Base-by-base conservation (phyloP, 176 grass and related monocot genomes). In the Alloteropsis semialata region DNA sequence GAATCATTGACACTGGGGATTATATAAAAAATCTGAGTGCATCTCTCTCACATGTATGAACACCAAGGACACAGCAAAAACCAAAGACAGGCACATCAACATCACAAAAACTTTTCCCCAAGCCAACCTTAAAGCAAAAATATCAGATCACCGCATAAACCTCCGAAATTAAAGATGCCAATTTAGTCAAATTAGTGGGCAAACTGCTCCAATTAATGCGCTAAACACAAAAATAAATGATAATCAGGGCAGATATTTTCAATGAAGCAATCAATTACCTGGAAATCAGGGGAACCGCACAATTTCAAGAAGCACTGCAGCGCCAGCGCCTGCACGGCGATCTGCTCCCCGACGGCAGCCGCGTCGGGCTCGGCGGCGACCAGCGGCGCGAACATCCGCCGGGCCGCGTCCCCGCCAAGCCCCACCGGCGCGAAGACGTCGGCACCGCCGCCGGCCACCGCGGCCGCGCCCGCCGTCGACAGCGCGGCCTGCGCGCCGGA, bases 301-400 rank as follows among this genome's bases (percentile, higher is more conserved):
- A 96, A 48, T 49, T 62, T 86, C 55, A 94, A 41, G 80, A 94
- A 99, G 43, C 78, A 56, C 46, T 83, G 83, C 49, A 99, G 73
- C 41, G 89, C 84, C 37, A 91, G 84, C 44, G 93, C 83, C 71
- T 96, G 93, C 71, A 96, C 85, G 78, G 87, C 84, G 28, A 99
- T 85, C 74, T 72, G 84, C 69, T 92, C 91, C 48, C 67, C 76
- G 2, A 2, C 66, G 17, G 44, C 77, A 5, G 69, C 77, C 15
- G 64, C 83, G 17, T 88, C 92, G 49, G 76, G 45, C 63, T 92
- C 94, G 59, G 74, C 90, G 39, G 65, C 80, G 16, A 82, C 77
- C 42, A 99, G 84, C 84, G 84, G 85, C 18, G 85, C 82, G 51
- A 99, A 99, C 77, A 92, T 46, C 89, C 65, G 70, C 22, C 57